Conservation (phyloP, 331 rosid genomes). For the Quercus phellos region DNA sequence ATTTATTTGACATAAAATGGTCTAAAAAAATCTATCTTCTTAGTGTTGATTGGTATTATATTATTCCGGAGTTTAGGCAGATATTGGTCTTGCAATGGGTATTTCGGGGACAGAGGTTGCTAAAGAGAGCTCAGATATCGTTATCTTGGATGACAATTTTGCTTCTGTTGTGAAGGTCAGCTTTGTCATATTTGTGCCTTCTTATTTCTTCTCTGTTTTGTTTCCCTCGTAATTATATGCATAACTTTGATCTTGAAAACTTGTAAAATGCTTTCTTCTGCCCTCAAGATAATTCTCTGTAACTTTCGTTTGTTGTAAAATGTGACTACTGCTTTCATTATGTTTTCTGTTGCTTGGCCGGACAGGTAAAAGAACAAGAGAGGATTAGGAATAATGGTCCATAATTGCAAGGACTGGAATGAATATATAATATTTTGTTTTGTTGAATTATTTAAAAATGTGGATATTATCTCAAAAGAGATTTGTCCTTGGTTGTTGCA, state of each 20-base stretch:
- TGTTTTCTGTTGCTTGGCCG: neutral
- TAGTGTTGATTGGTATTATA: conserved; percentile 10
- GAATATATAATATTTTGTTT: neutral
- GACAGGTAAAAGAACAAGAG: neutral
- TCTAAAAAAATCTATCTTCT: neutral
- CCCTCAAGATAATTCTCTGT: too few species aligned
- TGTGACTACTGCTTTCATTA: too few species aligned
- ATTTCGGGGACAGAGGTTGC: conserved; percentile 95
- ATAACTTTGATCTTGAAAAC: too few species aligned
- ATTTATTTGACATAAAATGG: neutral
- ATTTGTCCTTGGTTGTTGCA: neutral
- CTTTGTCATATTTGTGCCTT: neutral
- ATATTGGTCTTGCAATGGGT: conserved; percentile 98
- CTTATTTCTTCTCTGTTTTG: neutral
- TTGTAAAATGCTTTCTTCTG: too few species aligned
- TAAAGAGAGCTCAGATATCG: conserved; percentile 92
- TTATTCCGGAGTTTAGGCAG: conserved; percentile 58
- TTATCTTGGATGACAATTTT: conserved; percentile 92
- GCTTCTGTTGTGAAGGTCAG: conserved; percentile 94
- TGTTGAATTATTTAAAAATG: neutral
- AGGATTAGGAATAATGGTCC: neutral
- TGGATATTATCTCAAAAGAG: neutral
- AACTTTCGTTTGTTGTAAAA: too few species aligned
- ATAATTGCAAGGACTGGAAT: neutral
- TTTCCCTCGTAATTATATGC: neutral